These are phyloP conservation scores for Akanthomyces muscarius DNA, from an alignment of 2,329 filamentous ascomycete genomes.

Conservation along the genomic window DNA sequence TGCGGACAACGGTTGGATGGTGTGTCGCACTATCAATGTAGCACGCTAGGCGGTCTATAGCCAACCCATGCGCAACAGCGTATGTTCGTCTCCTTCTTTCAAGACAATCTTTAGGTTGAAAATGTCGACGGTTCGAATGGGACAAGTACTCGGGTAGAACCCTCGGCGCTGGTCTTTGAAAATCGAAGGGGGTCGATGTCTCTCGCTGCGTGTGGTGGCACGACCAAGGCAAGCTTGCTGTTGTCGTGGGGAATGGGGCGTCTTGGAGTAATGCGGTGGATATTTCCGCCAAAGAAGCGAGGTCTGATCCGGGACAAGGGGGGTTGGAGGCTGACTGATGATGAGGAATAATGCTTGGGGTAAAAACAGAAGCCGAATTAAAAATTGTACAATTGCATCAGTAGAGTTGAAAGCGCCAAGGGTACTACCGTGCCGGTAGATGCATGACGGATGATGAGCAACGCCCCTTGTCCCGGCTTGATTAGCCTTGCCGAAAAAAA, in stretches of 20 bases:
- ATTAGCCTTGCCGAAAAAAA: neutral
- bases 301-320: neutral
- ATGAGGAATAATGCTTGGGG: neutral
- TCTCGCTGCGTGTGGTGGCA: neutral
- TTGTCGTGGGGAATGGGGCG: neutral
- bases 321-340: neutral
- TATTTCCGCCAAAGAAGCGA: neutral
- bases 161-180: neutral
- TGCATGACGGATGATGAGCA: neutral
- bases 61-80: neutral
- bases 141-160: neutral
- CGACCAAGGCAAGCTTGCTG: neutral
- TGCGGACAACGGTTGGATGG: too few species aligned
- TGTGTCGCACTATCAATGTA: neutral
- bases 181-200: neutral
- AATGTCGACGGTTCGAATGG: neutral
- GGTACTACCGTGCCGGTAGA: neutral
- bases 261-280: neutral
- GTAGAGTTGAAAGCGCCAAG: neutral
- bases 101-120: neutral
- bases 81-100: neutral
- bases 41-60: constrained; percentile 6
- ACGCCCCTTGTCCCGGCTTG: neutral
- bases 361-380: neutral
- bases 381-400: neutral